These are phyloP conservation scores for Aureobasidium melanogenum DNA, from an alignment of 2,329 filamentous ascomycete species.

Conservation along the genomic window DNA sequence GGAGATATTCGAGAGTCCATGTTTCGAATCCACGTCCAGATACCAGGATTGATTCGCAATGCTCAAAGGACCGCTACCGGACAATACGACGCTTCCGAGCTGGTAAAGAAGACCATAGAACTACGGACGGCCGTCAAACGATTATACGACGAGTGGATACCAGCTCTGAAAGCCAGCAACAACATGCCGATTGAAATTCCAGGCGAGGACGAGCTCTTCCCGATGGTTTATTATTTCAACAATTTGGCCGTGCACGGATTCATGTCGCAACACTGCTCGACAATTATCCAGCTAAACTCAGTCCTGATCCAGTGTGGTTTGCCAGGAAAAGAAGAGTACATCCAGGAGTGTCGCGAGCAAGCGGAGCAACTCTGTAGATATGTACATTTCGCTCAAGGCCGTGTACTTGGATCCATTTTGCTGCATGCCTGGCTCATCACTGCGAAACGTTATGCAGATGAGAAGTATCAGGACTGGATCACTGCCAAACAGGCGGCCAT, in stretches of 20 bases:
- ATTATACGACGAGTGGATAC: slow-evolving; percentile 2
- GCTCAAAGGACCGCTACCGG: not conserved
- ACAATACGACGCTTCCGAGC: not conserved
- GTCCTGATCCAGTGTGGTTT: not conserved
- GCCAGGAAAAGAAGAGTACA: not conserved
- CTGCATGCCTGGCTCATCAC: slow-evolving; percentile 10
- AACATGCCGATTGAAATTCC: slow-evolving; percentile 1
- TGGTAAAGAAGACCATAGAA: not conserved
- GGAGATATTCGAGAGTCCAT: not conserved
- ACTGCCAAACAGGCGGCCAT: not conserved
- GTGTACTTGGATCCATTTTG: slow-evolving; percentile 3
- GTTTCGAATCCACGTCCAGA: slow-evolving; percentile 4
- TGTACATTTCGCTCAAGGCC: not conserved
- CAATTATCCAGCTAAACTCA: not conserved
- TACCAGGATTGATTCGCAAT: slow-evolving; percentile 5
- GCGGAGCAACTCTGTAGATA: not conserved
- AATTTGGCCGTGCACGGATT: slow-evolving; percentile 5
- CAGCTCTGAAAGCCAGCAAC: not conserved
- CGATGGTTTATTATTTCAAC: not conserved
- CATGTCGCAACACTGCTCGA: slow-evolving; percentile 9
- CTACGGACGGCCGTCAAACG: not conserved
- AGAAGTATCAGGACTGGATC: slow-evolving; percentile 6
- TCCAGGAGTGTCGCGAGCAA: not conserved
- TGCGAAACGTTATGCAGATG: not conserved
- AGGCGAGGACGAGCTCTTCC: slow-evolving; percentile 6